Conservation (phyloP, 345 rosid genomes). For the Eucalyptus curtisii region DNA sequence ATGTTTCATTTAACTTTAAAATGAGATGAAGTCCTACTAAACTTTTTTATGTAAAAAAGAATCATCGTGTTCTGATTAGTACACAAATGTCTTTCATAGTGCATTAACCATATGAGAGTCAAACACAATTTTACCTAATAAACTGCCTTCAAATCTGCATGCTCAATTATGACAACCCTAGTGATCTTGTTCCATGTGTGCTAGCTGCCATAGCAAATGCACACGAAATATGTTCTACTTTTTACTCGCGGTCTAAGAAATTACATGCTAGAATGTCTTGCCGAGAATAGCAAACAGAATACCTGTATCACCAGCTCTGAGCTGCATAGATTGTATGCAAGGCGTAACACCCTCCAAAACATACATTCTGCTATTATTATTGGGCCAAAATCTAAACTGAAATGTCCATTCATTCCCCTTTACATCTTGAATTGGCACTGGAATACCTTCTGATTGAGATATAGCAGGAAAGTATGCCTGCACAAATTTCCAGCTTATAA, state of each 20-base stretch:
- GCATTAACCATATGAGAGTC: background rate
- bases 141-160: background rate
- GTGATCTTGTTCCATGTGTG: background rate
- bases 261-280: background rate
- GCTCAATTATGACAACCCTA: background rate
- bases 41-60: background rate
- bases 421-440: conserved; percentile 86
- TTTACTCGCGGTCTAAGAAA: background rate
- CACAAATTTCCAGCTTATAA: background rate
- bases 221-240: background rate
- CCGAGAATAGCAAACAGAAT: conserved; percentile 1
- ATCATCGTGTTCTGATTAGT: background rate
- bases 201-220: background rate
- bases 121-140: background rate
- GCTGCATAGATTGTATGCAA: conserved; percentile 98
- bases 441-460: conserved; percentile 97
- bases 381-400: conserved; percentile 99
- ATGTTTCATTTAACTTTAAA: background rate
- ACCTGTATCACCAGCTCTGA: conserved; percentile 99
- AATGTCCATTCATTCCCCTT: conserved; percentile 99
- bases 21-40: background rate
- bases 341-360: conserved; percentile 99
- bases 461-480: conserved; percentile 99
- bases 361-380: conserved; percentile 98
- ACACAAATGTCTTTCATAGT: background rate